Conservation (phyloP, 208 protist genomes). For the Crithidia bombi region DNA sequence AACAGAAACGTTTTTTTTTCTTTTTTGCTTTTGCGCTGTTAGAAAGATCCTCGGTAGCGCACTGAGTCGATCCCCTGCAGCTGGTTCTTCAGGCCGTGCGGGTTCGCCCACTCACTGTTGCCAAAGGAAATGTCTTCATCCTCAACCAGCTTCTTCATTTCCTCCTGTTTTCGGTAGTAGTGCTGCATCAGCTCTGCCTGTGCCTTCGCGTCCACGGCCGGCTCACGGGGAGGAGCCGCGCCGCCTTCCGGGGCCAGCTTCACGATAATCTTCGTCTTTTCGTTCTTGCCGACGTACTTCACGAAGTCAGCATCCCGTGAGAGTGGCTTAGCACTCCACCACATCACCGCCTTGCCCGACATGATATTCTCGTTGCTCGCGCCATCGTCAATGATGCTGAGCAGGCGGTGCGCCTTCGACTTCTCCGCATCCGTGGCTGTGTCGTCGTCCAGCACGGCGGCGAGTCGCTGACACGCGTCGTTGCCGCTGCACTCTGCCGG, state of each 20-base stretch:
- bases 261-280: slow-evolving; percentile 94
- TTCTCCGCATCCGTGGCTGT: slow-evolving; percentile 55
- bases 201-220: slow-evolving; percentile 73
- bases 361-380: slow-evolving; percentile 83
- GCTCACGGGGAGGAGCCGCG: slow-evolving; percentile 82
- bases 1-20: too few species aligned
- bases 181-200: slow-evolving; percentile 93
- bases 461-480: slow-evolving; percentile 69
- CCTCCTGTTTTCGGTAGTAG: slow-evolving; percentile 93
- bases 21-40: too few species aligned
- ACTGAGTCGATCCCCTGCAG: slow-evolving; percentile 83
- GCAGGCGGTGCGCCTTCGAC: slow-evolving; percentile 80
- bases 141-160: slow-evolving; percentile 92
- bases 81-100: slow-evolving; percentile 86
- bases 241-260: slow-evolving; percentile 82
- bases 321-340: slow-evolving; percentile 91
- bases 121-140: slow-evolving; percentile 90
- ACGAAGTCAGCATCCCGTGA: slow-evolving; percentile 67
- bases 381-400: slow-evolving; percentile 87
- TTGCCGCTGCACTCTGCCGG: slow-evolving; percentile 83
- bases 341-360: slow-evolving; percentile 70
- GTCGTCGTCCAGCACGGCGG: slow-evolving; percentile 69
- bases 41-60: slow-evolving; percentile 48
- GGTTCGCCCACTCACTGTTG: slow-evolving; percentile 92
- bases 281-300: slow-evolving; percentile 93